A percentile compares a stretch with the other conserved stretches of the same genome.
These are phyloP conservation scores for Curvularia eragrostidis DNA, from an alignment of 2,329 filamentous ascomycete species.

Conservation along the genomic window DNA sequence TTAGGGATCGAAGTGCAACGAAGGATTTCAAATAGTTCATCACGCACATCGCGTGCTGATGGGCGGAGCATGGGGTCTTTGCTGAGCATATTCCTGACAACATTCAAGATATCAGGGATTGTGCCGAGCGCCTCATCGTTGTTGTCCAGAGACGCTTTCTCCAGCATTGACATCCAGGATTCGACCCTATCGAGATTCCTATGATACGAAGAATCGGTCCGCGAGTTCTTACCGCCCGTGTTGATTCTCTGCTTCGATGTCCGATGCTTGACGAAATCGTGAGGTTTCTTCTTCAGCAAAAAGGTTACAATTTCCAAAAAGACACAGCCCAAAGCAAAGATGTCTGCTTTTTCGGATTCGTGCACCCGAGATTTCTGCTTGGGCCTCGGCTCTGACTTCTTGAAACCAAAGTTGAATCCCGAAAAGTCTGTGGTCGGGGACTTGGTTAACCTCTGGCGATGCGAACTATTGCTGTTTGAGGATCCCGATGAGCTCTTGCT, in stretches of 20 bases:
- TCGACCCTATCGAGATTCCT: conserved; percentile 72
- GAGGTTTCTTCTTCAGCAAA: conserved; percentile 70
- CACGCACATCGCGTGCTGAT: conserved; percentile 51
- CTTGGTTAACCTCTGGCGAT: conserved; percentile 46
- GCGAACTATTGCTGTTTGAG: conserved; percentile 39
- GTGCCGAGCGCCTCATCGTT: conserved; percentile 50
- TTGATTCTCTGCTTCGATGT: conserved; percentile 67
- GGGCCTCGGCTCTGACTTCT: conserved; percentile 36
- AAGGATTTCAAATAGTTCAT: conserved; percentile 45
- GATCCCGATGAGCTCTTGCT: conserved; percentile 49
- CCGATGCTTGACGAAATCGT: conserved; percentile 71
- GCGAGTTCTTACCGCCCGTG: conserved; percentile 57
- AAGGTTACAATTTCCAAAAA: conserved; percentile 75
- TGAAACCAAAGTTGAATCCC: conserved; percentile 49
- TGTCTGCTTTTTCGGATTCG: conserved; percentile 62
- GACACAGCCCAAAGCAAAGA: conserved; percentile 76
- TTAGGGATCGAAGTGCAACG: conserved; percentile 40
- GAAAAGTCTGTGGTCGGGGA: conserved; percentile 44
- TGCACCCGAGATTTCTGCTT: conserved; percentile 38
- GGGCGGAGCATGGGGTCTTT: conserved; percentile 52
- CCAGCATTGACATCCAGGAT: conserved; percentile 69
- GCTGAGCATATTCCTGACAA: conserved; percentile 54
- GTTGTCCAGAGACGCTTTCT: conserved; percentile 61
- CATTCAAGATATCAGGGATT: conserved; percentile 50
- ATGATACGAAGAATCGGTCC: conserved; percentile 75